Percentiles rank a stretch among this genome's conserved stretches.
Evolutionary conservation across 164 flowering plant species (phyloP).

Genomic region (Chimonanthus praecox): DNA sequence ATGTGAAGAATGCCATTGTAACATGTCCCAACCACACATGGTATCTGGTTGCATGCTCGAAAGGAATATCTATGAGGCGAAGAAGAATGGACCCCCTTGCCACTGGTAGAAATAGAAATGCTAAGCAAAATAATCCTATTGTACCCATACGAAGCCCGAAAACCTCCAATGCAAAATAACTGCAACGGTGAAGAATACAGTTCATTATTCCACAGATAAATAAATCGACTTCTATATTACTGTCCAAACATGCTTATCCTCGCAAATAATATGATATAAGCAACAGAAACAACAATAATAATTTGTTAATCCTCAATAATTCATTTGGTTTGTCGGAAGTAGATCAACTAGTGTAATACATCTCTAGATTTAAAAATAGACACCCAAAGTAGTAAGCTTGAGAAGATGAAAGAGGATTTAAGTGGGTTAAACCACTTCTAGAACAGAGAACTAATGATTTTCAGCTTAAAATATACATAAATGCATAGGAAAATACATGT

Average conservation of each 20-base stretch:
- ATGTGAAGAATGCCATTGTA: constrained; percentile 69
- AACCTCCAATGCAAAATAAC: constrained; percentile 44
- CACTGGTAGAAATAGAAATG: constrained; percentile 75
- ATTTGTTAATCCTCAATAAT: neutral
- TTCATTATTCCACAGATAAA: neutral
- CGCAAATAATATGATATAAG: neutral
- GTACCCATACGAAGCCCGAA: constrained; percentile 62
- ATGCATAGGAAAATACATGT: neutral
- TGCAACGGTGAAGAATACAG: constrained; percentile 17
- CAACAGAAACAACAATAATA: neutral
- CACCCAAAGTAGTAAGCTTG: neutral
- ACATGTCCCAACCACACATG: constrained; percentile 97
- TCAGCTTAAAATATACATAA: neutral
- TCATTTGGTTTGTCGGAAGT: neutral
- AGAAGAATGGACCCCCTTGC: constrained; percentile 88
- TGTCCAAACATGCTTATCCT: neutral
- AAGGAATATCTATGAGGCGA: constrained; percentile 81
- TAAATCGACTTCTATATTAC: neutral
- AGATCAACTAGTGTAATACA: neutral
- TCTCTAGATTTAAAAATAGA: neutral
- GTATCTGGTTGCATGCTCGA: constrained; percentile 90
- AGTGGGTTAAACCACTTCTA: neutral
- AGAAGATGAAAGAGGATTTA: neutral
- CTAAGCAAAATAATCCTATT: constrained; percentile 69
- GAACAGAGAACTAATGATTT: neutral